Evolutionary conservation across 495 filamentous ascomycete genomes (phyloP).

Genomic region (Talaromyces adpressus): DNA sequence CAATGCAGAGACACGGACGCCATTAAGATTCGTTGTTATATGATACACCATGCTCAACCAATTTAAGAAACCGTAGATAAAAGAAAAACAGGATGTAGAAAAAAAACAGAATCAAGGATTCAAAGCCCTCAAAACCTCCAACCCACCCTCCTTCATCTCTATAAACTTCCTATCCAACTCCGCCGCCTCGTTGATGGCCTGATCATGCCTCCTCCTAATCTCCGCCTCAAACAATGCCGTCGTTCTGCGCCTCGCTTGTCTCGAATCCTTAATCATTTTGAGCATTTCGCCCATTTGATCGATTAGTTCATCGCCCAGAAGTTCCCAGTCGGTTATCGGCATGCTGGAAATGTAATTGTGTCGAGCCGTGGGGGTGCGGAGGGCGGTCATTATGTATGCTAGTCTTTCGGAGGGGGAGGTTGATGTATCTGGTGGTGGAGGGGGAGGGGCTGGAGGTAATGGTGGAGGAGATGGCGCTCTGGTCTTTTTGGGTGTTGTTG

Average conservation of each 20-base stretch:
- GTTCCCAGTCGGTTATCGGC: constrained; percentile 69
- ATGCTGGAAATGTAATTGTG: constrained; percentile 57
- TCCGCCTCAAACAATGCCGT: constrained; percentile 64
- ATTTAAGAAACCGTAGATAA: no score
- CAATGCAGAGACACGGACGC: neutral
- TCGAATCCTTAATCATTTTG: constrained; percentile 52
- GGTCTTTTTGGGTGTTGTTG: constrained; percentile 5
- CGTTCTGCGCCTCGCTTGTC: constrained; percentile 58
- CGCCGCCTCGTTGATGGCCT: constrained; percentile 25
- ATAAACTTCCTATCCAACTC: constrained; percentile 34
- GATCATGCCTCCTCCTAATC: constrained; percentile 43
- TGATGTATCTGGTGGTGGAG: neutral
- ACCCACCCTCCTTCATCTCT: constrained; percentile 37
- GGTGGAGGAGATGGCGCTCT: constrained; percentile 25
- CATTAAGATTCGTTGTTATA: no score
- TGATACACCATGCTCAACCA: no score
- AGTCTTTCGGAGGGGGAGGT: constrained; percentile 18
- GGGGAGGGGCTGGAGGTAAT: neutral
- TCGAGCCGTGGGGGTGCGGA: constrained; percentile 32
- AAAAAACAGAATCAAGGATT: constrained; percentile 16
- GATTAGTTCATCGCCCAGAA: constrained; percentile 73
- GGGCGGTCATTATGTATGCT: neutral
- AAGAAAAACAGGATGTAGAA: neutral
- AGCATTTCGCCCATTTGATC: constrained; percentile 59
- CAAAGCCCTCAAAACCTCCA: constrained; percentile 34